Percentiles rank a stretch among this genome's conserved stretches.
phyloP scores from a whole-genome alignment of 2,329 filamentous ascomycete genomes.

The Ophiocordyceps robertsii region DNA sequence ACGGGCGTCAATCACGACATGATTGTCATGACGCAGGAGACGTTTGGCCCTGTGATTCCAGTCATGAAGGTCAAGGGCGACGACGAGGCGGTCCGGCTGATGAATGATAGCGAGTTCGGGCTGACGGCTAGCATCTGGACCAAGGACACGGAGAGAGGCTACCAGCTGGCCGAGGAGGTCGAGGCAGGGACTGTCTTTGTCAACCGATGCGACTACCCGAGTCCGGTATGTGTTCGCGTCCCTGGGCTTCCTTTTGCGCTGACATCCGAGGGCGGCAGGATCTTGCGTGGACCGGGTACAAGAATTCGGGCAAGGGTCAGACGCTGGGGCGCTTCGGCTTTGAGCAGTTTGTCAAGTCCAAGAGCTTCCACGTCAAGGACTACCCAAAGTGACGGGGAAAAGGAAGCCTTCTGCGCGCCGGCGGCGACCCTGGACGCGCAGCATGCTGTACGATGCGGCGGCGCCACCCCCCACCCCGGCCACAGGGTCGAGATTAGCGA shows the following conservation, averaged over 20 bases:
- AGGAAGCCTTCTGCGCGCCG: background rate
- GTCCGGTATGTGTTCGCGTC: constrained; percentile 51
- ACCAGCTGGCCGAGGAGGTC: constrained; percentile 64
- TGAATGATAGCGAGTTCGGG: constrained; percentile 93
- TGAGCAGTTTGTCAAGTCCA: constrained; percentile 90
- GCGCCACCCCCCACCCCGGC: background rate
- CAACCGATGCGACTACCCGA: constrained; percentile 85
- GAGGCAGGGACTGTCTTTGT: constrained; percentile 95
- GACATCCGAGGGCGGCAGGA: constrained; percentile 39
- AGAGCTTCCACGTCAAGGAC: constrained; percentile 90
- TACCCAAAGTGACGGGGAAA: constrained; percentile 41
- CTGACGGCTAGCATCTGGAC: constrained; percentile 97
- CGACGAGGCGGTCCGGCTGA: constrained; percentile 65
- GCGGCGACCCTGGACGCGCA: background rate
- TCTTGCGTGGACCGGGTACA: constrained; percentile 95
- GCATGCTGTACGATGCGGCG: background rate
- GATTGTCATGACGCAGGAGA: constrained; percentile 86
- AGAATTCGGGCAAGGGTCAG: constrained; percentile 86
- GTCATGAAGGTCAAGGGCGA: constrained; percentile 77
- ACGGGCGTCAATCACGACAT: constrained; percentile 70
- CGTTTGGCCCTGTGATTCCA: constrained; percentile 85
- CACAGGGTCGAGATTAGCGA: constrained; percentile 1
- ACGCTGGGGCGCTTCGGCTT: constrained; percentile 85
- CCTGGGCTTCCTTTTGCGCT: constrained; percentile 1
- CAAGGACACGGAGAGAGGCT: constrained; percentile 64